Conservation (phyloP, 164 flowering plant species). For the Annona cherimola region DNA sequence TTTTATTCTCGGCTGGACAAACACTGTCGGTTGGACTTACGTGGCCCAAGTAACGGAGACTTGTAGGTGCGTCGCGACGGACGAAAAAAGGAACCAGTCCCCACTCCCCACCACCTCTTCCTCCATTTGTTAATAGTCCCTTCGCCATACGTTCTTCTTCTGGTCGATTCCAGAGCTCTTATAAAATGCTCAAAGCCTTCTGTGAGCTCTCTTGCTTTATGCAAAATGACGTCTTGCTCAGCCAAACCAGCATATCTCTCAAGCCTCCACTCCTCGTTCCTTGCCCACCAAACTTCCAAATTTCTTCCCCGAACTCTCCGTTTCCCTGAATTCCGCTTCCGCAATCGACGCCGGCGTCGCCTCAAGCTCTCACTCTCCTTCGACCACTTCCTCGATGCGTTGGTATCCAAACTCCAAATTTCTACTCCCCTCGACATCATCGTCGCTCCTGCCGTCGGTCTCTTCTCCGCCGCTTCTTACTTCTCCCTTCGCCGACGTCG, state of each 20-base stretch:
- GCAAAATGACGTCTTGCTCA: neutral
- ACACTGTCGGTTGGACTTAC: too few species aligned
- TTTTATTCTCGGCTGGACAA: too few species aligned
- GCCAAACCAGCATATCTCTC: neutral
- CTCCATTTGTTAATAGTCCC: neutral
- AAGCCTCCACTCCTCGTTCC: neutral
- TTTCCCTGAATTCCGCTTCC: slow-evolving; percentile 3
- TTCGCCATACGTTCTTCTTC: neutral
- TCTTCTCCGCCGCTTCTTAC: slow-evolving; percentile 43
- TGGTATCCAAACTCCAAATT: slow-evolving; percentile 35
- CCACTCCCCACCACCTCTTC: neutral
- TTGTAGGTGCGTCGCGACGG: too few species aligned
- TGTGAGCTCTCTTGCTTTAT: neutral
- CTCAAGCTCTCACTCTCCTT: slow-evolving; percentile 5
- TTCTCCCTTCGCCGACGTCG: slow-evolving; percentile 20
- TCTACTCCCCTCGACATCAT: slow-evolving; percentile 33
- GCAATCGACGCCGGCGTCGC: neutral
- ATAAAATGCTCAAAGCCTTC: too few species aligned
- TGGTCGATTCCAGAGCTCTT: too few species aligned
- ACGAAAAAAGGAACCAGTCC: neutral
- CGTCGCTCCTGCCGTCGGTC: slow-evolving; percentile 52
- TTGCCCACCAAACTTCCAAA: neutral
- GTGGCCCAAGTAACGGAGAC: too few species aligned
- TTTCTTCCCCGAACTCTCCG: neutral
- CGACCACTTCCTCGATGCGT: slow-evolving; percentile 20